Conservation (phyloP, 1,284 basidiomycete genomes). For the Pulchroboletus neoregius region DNA sequence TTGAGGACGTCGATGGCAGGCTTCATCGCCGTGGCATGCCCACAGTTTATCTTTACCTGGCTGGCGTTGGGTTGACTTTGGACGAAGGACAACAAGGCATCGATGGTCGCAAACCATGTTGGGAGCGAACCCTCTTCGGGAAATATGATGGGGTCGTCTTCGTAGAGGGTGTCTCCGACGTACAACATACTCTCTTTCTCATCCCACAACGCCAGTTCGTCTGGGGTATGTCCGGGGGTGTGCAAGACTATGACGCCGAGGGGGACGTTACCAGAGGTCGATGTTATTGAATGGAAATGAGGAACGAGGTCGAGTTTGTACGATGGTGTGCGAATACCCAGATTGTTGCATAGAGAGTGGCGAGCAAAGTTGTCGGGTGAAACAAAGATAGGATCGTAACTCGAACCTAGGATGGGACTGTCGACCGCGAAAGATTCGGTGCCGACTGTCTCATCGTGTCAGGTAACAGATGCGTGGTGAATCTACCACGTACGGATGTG, state of each 20-base stretch:
- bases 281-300: slow-evolving; percentile 34
- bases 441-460: slow-evolving; percentile 36
- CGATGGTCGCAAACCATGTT: slow-evolving; percentile 44
- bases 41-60: slow-evolving; percentile 44
- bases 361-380: slow-evolving; percentile 36
- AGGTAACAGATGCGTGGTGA: too few species aligned
- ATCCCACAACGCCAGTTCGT: slow-evolving; percentile 52
- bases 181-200: slow-evolving; percentile 46
- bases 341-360: slow-evolving; percentile 44
- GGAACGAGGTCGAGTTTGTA: slow-evolving; percentile 44
- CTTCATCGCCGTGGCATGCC: slow-evolving; percentile 43
- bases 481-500: slow-evolving; percentile 54
- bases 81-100: slow-evolving; percentile 42
- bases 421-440: slow-evolving; percentile 47
- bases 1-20: slow-evolving; percentile 45
- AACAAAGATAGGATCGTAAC: slow-evolving; percentile 43
- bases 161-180: slow-evolving; percentile 54
- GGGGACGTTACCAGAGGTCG: slow-evolving; percentile 12
- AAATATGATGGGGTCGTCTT: slow-evolving; percentile 51
- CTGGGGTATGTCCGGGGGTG: slow-evolving; percentile 55
- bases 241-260: slow-evolving; percentile 45
- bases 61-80: slow-evolving; percentile 21
- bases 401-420: slow-evolving; percentile 46
- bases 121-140: slow-evolving; percentile 48
- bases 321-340: slow-evolving; percentile 40